These are phyloP conservation scores for Trichosporon asahii DNA, from an alignment of 1,284 basidiomycete species.

Conservation along the genomic window DNA sequence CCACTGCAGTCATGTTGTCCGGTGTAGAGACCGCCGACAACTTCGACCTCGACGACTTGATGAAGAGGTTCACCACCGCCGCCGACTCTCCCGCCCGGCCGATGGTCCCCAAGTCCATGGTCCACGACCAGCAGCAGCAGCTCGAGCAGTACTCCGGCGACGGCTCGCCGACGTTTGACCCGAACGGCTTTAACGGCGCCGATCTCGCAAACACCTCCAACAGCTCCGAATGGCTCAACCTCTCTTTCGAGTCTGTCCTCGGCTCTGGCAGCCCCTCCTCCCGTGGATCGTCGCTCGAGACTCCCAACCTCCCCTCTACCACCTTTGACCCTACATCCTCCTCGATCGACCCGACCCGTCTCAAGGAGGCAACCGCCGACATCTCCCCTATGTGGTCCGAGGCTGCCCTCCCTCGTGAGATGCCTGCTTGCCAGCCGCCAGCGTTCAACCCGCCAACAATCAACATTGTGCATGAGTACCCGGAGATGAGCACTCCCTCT, in stretches of 20 bases:
- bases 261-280: conserved; percentile 17
- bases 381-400: conserved; percentile 6
- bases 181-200: conserved; percentile 14
- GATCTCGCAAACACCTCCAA: conserved; percentile 16
- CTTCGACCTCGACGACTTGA: conserved; percentile 23
- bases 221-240: conserved; percentile 17
- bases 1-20: conserved; percentile 12
- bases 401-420: neutral
- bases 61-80: conserved; percentile 20
- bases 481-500: conserved; percentile 7
- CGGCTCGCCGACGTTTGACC: conserved; percentile 14
- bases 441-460: conserved; percentile 4
- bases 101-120: conserved; percentile 6
- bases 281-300: conserved; percentile 24
- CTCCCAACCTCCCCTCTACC: conserved; percentile 15
- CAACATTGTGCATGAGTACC: conserved; percentile 9
- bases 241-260: conserved; percentile 16
- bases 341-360: conserved; percentile 21
- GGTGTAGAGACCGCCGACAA: conserved; percentile 10
- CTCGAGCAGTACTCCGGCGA: conserved; percentile 4
- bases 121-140: neutral
- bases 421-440: neutral
- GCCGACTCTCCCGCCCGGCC: conserved; percentile 14
- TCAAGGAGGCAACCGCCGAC: conserved; percentile 16
- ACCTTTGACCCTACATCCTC: conserved; percentile 10